Conservation (phyloP, 495 filamentous ascomycete genomes). For the Penicillium taxi region DNA sequence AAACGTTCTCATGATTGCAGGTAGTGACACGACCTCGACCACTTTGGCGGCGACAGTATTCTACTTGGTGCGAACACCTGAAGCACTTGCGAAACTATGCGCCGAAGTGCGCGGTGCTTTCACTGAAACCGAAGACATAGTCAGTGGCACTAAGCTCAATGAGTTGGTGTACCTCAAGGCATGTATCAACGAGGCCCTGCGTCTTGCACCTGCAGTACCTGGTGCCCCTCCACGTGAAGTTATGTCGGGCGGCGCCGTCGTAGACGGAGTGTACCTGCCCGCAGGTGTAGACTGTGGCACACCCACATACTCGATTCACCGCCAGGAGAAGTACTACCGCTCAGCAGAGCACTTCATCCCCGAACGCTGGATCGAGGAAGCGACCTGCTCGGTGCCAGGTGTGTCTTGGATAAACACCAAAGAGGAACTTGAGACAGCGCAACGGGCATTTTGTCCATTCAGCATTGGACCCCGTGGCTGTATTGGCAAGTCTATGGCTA, state of each 20-base stretch:
- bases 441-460: slow-evolving; percentile 48
- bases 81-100: slow-evolving; percentile 34
- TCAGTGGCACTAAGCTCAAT: slow-evolving; percentile 39
- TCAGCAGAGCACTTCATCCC: slow-evolving; percentile 42
- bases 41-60: slow-evolving; percentile 52
- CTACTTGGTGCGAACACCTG: slow-evolving; percentile 50
- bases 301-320: slow-evolving; percentile 48
- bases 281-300: slow-evolving; percentile 47
- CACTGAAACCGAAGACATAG: slow-evolving; percentile 46
- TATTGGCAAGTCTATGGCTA: slow-evolving; percentile 51
- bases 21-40: slow-evolving; percentile 53
- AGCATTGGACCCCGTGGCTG: slow-evolving; percentile 50
- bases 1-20: slow-evolving; percentile 52
- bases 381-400: slow-evolving; percentile 15
- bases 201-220: slow-evolving; percentile 53
- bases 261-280: slow-evolving; percentile 47
- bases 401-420: slow-evolving; percentile 27
- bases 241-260: slow-evolving; percentile 43
- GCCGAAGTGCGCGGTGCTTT: slow-evolving; percentile 49
- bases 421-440: slow-evolving; percentile 33
- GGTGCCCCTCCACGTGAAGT: slow-evolving; percentile 52
- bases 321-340: slow-evolving; percentile 46
- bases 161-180: slow-evolving; percentile 50
- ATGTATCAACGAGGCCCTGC: slow-evolving; percentile 58
- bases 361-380: slow-evolving; percentile 48